Percentiles rank a stretch among this genome's conserved stretches.
Conservation (phyloP, 331 rosid species). For the Arachis monticola region DNA sequence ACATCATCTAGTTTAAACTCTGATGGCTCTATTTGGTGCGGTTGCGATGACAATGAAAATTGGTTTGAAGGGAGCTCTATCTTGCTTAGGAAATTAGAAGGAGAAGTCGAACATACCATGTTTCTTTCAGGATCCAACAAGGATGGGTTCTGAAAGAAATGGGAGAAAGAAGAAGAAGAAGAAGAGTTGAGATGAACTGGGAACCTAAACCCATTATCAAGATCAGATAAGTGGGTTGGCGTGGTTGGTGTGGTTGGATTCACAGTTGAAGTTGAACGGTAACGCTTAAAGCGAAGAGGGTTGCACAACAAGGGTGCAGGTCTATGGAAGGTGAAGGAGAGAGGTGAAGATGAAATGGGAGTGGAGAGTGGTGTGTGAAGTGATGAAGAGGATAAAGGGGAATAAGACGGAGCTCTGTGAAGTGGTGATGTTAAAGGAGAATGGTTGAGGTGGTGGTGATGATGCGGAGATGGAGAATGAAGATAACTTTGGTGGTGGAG, state of each 20-base stretch:
- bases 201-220: slow-evolving; percentile 53
- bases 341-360: slow-evolving; percentile 23
- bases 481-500: slow-evolving; percentile 47
- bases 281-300: slow-evolving; percentile 61
- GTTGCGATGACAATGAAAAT: slow-evolving; percentile 16
- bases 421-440: slow-evolving; percentile 60
- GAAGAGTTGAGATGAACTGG: slow-evolving; percentile 43
- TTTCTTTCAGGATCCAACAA: slow-evolving; percentile 45
- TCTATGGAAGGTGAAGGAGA: slow-evolving; percentile 69
- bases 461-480: slow-evolving; percentile 46
- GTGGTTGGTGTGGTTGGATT: slow-evolving; percentile 40
- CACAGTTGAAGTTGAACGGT: slow-evolving; percentile 25
- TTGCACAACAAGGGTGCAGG: slow-evolving; percentile 55
- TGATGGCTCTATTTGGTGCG: slow-evolving; percentile 1
- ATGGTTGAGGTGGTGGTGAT: neutral
- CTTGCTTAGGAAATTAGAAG: slow-evolving; percentile 42
- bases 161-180: slow-evolving; percentile 34
- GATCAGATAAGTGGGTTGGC: slow-evolving; percentile 30
- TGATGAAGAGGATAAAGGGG: slow-evolving; percentile 29
- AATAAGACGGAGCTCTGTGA: slow-evolving; percentile 36
- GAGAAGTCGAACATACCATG: slow-evolving; percentile 35
- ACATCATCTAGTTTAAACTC: slow-evolving; percentile 42
- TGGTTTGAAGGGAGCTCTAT: slow-evolving; percentile 81
- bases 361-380: slow-evolving; percentile 35
- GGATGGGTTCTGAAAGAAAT: slow-evolving; percentile 43